phyloP scores from a whole-genome alignment of 352 stramenopile species.

The Thalassiosira mediterranea region DNA sequence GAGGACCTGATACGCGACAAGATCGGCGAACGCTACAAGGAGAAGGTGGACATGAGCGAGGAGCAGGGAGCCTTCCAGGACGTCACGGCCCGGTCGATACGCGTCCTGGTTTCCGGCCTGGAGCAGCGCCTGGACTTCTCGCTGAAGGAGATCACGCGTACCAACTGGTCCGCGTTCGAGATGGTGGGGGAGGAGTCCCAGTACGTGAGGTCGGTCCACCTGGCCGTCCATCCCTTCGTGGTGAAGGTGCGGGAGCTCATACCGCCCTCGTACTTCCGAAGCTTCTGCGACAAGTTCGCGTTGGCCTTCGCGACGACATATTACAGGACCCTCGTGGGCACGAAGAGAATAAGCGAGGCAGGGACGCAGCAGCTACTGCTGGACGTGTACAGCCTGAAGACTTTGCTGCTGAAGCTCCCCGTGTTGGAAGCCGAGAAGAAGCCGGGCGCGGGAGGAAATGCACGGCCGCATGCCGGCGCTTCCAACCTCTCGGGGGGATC shows the following conservation, averaged over 20 bases:
- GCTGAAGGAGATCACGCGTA: slow-evolving; percentile 89
- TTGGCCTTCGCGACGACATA: slow-evolving; percentile 90
- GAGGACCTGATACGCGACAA: slow-evolving; percentile 96
- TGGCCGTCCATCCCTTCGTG: slow-evolving; percentile 92
- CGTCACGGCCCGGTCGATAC: slow-evolving; percentile 92
- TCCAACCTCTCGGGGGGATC: slow-evolving; percentile 45
- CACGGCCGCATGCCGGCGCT: slow-evolving; percentile 13
- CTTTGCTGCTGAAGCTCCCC: slow-evolving; percentile 93
- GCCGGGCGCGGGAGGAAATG: slow-evolving; percentile 34
- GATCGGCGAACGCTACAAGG: slow-evolving; percentile 92
- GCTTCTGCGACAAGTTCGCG: slow-evolving; percentile 98
- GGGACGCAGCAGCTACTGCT: slow-evolving; percentile 98
- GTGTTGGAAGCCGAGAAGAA: slow-evolving; percentile 85
- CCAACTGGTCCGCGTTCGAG: slow-evolving; percentile 93
- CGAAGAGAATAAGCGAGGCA: slow-evolving; percentile 93
- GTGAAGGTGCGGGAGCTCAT: slow-evolving; percentile 90
- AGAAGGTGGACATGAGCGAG: slow-evolving; percentile 91
- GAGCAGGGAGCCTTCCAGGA: slow-evolving; percentile 96
- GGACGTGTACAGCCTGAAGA: slow-evolving; percentile 97
- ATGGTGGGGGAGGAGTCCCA: slow-evolving; percentile 94
- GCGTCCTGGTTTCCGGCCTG: slow-evolving; percentile 92
- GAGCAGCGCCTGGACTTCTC: slow-evolving; percentile 90
- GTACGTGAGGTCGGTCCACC: slow-evolving; percentile 93
- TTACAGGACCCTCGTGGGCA: slow-evolving; percentile 88
- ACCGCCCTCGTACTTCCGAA: slow-evolving; percentile 93